Evolutionary conservation across 2,329 filamentous ascomycete species (phyloP).

Genomic region (Hyphodiscus sp.): DNA sequence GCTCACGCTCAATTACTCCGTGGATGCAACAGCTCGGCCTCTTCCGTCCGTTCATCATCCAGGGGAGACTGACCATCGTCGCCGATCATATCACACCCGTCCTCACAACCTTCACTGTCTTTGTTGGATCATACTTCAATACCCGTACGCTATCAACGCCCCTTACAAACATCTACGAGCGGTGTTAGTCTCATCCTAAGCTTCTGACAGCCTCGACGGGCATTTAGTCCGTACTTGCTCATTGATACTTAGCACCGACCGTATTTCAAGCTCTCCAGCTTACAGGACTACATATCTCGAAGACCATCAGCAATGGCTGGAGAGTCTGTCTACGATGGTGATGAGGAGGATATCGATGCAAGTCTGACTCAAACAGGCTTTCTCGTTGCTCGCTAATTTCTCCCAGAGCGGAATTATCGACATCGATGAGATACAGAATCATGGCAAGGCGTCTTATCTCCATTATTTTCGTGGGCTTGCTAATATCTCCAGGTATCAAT

Average conservation of each 20-base stretch:
- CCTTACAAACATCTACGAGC: background rate
- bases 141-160: too few species aligned
- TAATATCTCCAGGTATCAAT: conserved; percentile 45
- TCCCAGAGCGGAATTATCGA: conserved; percentile 45
- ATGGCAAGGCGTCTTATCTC: conserved; percentile 38
- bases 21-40: too few species aligned
- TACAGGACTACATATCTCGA: background rate
- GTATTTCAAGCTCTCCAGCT: background rate
- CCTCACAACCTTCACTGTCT: too few species aligned
- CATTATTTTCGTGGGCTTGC: background rate
- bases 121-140: too few species aligned
- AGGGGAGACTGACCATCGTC: too few species aligned
- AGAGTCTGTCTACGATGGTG: conserved; percentile 5
- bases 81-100: too few species aligned
- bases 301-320: conserved; percentile 1
- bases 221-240: background rate
- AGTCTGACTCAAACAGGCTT: background rate
- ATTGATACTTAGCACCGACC: background rate
- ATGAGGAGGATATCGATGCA: conserved; percentile 2
- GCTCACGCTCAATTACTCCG: too few species aligned
- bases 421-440: conserved; percentile 59
- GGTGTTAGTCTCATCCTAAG: background rate
- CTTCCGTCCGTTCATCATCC: too few species aligned
- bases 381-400: conserved; percentile 1
- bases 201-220: background rate